Conservation (phyloP, 2,329 filamentous ascomycete species). For the Aspergillus fischeri region DNA sequence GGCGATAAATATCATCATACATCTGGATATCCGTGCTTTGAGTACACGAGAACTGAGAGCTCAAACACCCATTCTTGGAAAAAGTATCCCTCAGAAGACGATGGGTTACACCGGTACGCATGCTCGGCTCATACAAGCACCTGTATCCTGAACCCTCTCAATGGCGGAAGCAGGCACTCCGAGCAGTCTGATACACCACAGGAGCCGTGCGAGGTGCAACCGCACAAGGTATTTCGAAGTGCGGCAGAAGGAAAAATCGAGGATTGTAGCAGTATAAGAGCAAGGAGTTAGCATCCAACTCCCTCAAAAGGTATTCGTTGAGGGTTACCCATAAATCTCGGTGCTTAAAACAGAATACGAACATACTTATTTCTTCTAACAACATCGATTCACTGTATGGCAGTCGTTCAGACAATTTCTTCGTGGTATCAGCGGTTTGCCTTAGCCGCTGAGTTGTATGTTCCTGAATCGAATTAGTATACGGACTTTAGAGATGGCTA, state of each 20-base stretch:
- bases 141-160: neutral
- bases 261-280: neutral
- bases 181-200: neutral
- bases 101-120: neutral
- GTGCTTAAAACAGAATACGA: conserved; percentile 1
- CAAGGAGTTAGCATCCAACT: neutral
- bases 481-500: too few relatives aligned
- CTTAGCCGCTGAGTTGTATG: too few relatives aligned
- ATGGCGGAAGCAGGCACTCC: neutral
- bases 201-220: neutral
- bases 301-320: neutral
- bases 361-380: neutral
- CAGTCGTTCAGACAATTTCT: too few relatives aligned
- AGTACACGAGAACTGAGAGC: neutral
- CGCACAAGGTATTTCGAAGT: neutral
- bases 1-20: too few relatives aligned
- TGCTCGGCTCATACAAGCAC: neutral
- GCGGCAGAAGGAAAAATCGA: neutral
- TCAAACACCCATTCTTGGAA: too few relatives aligned
- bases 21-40: neutral
- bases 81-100: neutral
- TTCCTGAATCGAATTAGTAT: too few relatives aligned
- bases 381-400: too few relatives aligned
- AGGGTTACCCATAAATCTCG: neutral
- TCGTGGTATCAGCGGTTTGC: too few relatives aligned